Evolutionary conservation across 345 rosid genomes (phyloP).

Genomic region (Arabis alpina): DNA sequence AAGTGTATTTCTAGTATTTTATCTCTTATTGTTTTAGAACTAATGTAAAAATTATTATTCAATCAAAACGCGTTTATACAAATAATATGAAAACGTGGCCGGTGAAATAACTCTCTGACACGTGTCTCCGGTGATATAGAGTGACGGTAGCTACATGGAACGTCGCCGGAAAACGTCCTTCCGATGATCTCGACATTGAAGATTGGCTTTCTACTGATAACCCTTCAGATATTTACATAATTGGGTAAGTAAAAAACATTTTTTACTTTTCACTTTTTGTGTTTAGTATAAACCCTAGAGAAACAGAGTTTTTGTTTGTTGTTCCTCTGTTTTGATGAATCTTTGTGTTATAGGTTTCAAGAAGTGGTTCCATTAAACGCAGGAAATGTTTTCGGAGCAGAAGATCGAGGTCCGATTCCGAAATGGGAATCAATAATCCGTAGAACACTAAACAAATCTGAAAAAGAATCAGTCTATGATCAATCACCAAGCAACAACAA

Average conservation of each 20-base stretch:
- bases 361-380: constrained; percentile 98
- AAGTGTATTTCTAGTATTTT: constrained; percentile 23
- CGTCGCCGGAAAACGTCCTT: constrained; percentile 88
- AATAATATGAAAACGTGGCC: no score
- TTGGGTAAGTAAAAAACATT: constrained; percentile 60
- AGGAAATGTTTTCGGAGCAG: constrained; percentile 94
- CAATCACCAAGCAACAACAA: constrained; percentile 48
- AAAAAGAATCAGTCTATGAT: constrained; percentile 57
- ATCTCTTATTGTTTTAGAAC: no score
- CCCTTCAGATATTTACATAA: constrained; percentile 82
- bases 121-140: constrained; percentile 48
- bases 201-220: constrained; percentile 88
- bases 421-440: constrained; percentile 94
- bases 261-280: neutral
- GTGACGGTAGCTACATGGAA: constrained; percentile 92
- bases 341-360: constrained; percentile 64
- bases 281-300: neutral
- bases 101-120: constrained; percentile 4
- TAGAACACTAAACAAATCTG: constrained; percentile 80
- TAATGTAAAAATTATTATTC: no score
- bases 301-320: constrained; percentile 21
- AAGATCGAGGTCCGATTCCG: constrained; percentile 79
- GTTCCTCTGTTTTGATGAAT: constrained; percentile 19
- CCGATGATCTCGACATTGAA: constrained; percentile 74
- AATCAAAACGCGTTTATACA: no score